Conservation (phyloP, 2,329 filamentous ascomycete species). For the Verticillium dahliae region DNA sequence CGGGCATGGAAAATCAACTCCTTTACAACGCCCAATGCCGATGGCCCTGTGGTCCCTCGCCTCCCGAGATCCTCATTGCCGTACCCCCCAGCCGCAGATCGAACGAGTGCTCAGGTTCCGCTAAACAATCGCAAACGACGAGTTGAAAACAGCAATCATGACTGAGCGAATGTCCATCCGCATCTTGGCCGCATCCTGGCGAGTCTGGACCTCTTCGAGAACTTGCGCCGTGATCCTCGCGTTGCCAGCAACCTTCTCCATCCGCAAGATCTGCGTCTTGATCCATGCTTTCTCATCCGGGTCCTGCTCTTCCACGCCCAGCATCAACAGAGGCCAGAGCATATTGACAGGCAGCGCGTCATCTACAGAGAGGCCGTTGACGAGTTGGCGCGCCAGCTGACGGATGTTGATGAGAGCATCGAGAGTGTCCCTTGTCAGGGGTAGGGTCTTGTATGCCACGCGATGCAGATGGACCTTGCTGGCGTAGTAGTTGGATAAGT, state of each 20-base stretch:
- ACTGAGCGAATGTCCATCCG: slow-evolving; percentile 37
- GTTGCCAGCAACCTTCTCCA: slow-evolving; percentile 38
- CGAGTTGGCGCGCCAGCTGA: slow-evolving; percentile 36
- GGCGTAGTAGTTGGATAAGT: slow-evolving; percentile 50
- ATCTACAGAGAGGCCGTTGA: slow-evolving; percentile 29
- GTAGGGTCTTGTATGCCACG: slow-evolving; percentile 48
- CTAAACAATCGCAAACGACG: slow-evolving; percentile 43
- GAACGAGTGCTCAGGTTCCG: no score
- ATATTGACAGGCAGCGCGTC: slow-evolving; percentile 47
- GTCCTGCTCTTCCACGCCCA: slow-evolving; percentile 48
- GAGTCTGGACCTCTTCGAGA: slow-evolving; percentile 35
- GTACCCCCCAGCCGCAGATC: no score
- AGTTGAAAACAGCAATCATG: slow-evolving; percentile 42
- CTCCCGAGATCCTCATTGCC: background rate
- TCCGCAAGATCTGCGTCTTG: slow-evolving; percentile 37
- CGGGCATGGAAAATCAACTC: background rate
- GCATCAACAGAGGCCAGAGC: slow-evolving; percentile 51
- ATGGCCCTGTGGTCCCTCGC: background rate
- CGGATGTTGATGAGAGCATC: slow-evolving; percentile 43
- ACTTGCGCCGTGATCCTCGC: slow-evolving; percentile 38
- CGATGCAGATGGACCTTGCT: slow-evolving; percentile 50
- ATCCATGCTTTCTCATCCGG: slow-evolving; percentile 42
- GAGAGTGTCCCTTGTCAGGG: slow-evolving; percentile 40
- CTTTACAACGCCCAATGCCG: background rate
- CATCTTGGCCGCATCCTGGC: slow-evolving; percentile 31